Evolutionary conservation across 148 eudicot genomes (phyloP), one percentile per base, ranked within the genome.

Genomic region (Diospyros kaki): DNA sequence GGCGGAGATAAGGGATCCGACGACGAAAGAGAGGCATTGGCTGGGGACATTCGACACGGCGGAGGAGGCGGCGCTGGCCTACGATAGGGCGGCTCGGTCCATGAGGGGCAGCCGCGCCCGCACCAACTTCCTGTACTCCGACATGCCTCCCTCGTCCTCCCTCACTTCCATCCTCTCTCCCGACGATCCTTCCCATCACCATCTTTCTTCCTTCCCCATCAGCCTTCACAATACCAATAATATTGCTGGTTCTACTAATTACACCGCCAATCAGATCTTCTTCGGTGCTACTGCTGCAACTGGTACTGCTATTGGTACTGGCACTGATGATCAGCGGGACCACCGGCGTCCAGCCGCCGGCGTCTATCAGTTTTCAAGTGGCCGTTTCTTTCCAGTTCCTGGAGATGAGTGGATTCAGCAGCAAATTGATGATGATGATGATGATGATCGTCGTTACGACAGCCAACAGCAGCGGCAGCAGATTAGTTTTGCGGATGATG

Each of bases 21-120:
- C 77, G 2, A 83, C 85, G 18, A 83, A 83, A 54, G 82, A 83
- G 66, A 77, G 85, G 44, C 85, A 83, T 56, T 83, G 85, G 85
- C 79, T 83, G 12, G 85, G 85, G 14, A 83, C 85, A 41, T 83
- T 83, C 71, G 82, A 83, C 80, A 83, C 85, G 1, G 85, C 85
- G 0, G 85, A 83, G 79, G 83, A 83, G 60, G 85, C 85, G 12
- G 85, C 85, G 12, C 69, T 83, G 1, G 78, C 85, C 59, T 83
- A 83, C 45, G 85, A 83, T 75, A 28, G 77, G 7, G 85, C 85
- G 1, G 85, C 85, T 66, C 80, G 82, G 15, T 79, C 83, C 64
- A 79, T 83, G 77, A 74, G 83, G 4, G 82, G 77, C 46, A 71
- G 80, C n/a, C 77, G 80, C 3, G 80, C 80, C 8, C 83, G 82